Evolutionary conservation across 768 basidiomycete species (phyloP), one percentile per base, ranked within the genome.

Genomic region (Xerocomellus dryophilus): DNA sequence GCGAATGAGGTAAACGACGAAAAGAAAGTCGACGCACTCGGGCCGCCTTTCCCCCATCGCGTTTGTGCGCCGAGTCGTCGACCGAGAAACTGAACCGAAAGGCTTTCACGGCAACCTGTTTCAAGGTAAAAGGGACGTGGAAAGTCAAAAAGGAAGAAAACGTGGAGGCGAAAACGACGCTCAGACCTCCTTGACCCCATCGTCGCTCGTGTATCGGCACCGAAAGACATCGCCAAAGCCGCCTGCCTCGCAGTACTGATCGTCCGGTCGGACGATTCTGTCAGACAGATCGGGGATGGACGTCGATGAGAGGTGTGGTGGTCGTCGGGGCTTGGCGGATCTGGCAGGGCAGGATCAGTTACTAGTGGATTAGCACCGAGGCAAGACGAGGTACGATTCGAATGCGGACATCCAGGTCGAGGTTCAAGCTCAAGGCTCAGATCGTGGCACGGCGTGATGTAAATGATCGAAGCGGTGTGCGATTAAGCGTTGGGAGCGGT

Each of bases 191-290:
- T 39, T 42, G 17, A 40, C 29, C 12, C 43, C 44, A 20, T 54
- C 29, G 7, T 39, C 27, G 5, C 18, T 45, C 38, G 11, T 27
- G 40, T 42, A 54, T 17, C 2, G 43, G 34, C 56, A 53, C 5
- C 23, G 46, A 25, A 48, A 59, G 14, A 53, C 46, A 20, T 58
- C 56, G 6, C 56, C 50, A 34, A 53, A 58, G 5, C 38, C 50
- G 2, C 57, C 50, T 27, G 50, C 47, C 3, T 17, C 56, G 5
- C 11, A 35, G 23, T 51, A 57, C 9, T 47, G 56, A 20, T 18
- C 35, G 11, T 53, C 12, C 2, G 20, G 12, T 39, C 35, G 47
- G 20, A 42, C 12, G 31, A 50, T 41, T 15, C 6, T 45, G 23
- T 39, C 18, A 0, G 57, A 53, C 21, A 59, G 25, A 32, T 59